phyloP scores from a whole-genome alignment of 1,284 basidiomycete species.

The Sporisorium exsertum region DNA sequence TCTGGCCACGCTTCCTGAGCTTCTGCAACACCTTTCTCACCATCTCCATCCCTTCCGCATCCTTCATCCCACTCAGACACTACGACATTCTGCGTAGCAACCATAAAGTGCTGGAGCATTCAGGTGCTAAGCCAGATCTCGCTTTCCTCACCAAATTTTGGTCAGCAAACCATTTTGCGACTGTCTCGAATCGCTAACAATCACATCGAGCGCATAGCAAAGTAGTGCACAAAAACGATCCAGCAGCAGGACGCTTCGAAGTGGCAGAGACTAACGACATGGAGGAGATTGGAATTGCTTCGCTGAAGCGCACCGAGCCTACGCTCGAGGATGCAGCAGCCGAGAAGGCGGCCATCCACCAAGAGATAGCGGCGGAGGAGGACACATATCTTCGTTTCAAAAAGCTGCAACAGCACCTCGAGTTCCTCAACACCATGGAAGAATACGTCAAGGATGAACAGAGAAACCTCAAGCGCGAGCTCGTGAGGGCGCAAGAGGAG shows the following conservation, averaged over 20 bases:
- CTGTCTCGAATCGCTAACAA: too few species aligned
- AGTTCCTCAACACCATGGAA: conserved; percentile 69
- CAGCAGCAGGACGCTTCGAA: neutral
- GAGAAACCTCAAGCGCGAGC: conserved; percentile 95
- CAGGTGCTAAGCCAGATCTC: neutral
- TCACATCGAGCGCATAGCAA: neutral
- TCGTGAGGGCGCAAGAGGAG: conserved; percentile 98
- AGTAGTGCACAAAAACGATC: neutral
- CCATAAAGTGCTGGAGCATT: neutral
- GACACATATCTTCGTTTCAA: conserved; percentile 67
- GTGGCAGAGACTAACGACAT: conserved; percentile 20
- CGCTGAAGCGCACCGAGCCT: conserved; percentile 52
- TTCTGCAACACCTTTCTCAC: neutral
- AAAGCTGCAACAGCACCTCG: conserved; percentile 68
- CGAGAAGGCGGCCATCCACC: conserved; percentile 60
- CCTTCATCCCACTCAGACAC: neutral
- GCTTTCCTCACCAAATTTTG: neutral
- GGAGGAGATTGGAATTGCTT: conserved; percentile 67
- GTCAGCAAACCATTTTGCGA: too few species aligned
- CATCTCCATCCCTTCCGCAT: conserved; percentile 1
- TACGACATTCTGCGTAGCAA: neutral
- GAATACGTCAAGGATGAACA: conserved; percentile 99
- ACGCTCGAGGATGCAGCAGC: conserved; percentile 60
- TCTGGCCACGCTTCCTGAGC: conserved; percentile 15
- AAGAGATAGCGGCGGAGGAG: conserved; percentile 60